These are phyloP conservation scores for Mycosphaerelloides madeirae DNA, from an alignment of 2,329 filamentous ascomycete genomes.

Conservation along the genomic window DNA sequence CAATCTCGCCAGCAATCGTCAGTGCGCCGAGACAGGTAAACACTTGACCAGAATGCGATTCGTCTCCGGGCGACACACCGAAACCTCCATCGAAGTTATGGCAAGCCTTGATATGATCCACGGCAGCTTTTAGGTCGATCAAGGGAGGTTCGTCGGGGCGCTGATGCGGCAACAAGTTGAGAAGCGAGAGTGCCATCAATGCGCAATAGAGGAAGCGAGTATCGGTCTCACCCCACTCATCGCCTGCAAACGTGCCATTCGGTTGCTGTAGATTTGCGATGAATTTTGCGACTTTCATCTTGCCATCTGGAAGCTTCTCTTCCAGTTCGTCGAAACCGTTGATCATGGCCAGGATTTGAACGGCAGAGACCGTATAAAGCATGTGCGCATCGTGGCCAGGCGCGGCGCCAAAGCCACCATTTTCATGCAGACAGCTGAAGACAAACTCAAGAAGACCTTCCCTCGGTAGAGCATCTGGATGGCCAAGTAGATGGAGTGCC, in stretches of 20 bases:
- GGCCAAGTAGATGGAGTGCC: constrained; percentile 76
- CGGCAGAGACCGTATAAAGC: constrained; percentile 89
- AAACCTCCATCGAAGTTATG: constrained; percentile 94
- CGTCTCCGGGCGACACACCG: constrained; percentile 80
- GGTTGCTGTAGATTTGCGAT: constrained; percentile 78
- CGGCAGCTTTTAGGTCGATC: constrained; percentile 74
- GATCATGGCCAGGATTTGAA: constrained; percentile 85
- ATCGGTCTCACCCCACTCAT: constrained; percentile 95
- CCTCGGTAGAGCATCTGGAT: constrained; percentile 74
- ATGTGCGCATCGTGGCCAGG: constrained; percentile 94
- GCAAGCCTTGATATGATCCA: constrained; percentile 73
- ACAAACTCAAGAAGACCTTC: constrained; percentile 83
- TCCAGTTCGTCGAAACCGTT: constrained; percentile 84
- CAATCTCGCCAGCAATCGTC: constrained; percentile 74
- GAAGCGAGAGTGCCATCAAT: constrained; percentile 80
- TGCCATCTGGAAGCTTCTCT: constrained; percentile 59
- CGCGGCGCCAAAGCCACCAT: constrained; percentile 87
- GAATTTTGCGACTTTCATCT: constrained; percentile 69
- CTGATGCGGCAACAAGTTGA: constrained; percentile 58
- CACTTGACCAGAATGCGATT: constrained; percentile 92
- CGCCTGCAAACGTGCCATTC: constrained; percentile 82
- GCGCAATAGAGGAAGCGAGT: constrained; percentile 91
- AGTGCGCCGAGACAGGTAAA: constrained; percentile 90
- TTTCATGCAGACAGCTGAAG: constrained; percentile 86
- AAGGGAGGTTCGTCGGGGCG: constrained; percentile 36